Conservation (phyloP, 2,329 filamentous ascomycete species). For the Orbilia oligospora region DNA sequence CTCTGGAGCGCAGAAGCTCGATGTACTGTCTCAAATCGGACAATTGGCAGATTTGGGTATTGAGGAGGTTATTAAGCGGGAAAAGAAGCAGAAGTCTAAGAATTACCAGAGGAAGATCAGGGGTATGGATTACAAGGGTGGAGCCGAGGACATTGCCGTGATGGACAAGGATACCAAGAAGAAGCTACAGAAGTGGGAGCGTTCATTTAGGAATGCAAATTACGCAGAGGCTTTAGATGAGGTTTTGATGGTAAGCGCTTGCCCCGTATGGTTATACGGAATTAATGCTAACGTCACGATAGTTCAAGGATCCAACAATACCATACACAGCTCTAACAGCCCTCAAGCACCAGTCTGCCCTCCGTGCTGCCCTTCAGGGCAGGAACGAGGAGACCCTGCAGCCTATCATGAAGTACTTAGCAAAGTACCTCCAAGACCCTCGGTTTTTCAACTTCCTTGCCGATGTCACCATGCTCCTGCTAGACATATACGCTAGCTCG, state of each 20-base stretch:
- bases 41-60: constrained; percentile 58
- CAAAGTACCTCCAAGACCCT: constrained; percentile 84
- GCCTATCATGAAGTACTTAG: constrained; percentile 86
- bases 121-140: constrained; percentile 84
- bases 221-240: constrained; percentile 84
- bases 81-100: constrained; percentile 66
- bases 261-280: not conserved
- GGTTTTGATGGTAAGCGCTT: constrained; percentile 71
- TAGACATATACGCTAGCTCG: constrained; percentile 86
- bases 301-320: constrained; percentile 60
- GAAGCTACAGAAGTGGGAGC: constrained; percentile 83
- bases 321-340: constrained; percentile 84
- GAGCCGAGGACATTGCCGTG: constrained; percentile 89
- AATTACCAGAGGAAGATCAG: constrained; percentile 73
- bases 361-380: constrained; percentile 82
- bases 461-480: constrained; percentile 82
- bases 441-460: constrained; percentile 84
- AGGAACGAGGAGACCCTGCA: constrained; percentile 85
- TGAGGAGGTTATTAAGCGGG: constrained; percentile 71
- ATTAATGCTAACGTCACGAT: constrained; percentile 9
- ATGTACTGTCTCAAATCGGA: constrained; percentile 51
- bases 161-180: constrained; percentile 79
- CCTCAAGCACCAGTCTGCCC: constrained; percentile 86
- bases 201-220: constrained; percentile 81
- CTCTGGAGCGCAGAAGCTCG: constrained; percentile 80